Base-by-base conservation (phyloP, 345 rosid species). In the Eucalyptus pauciflora region DNA sequence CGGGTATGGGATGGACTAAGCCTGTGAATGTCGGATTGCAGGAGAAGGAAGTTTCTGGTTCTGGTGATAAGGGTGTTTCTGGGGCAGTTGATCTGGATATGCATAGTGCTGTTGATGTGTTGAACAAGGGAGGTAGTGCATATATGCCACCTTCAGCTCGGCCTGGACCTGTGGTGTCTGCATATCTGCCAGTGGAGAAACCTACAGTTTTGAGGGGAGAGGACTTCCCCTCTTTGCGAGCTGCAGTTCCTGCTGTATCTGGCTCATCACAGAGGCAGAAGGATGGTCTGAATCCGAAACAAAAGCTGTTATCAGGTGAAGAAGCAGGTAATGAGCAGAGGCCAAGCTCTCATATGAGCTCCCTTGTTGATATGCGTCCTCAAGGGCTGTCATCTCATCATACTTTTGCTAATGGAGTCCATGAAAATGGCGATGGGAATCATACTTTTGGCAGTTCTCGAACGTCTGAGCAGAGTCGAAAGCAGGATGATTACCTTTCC, bases 211-310 rank as follows among this genome's bases (percentile, higher is more conserved):
- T 97, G 94, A 96, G 95, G 92, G 98, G 99, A 52, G 99, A 98
- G 90, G 99, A 98, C 91, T 98, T 98, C 87, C 99, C 99, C 27
- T 96, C 99, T 4, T 92, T 98, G 90, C 93, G 89, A 90, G 99
- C 99, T 58, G 92, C 96, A 49, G 87, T 98, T 86, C 96, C 99
- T 88, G 89, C 92, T 88, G 88, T 89, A 27, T 89, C 94, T 76
- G 94, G 92, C 46, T 86, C 93, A 45, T 95, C 93, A 50, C 96
- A 94, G 93, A 97, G 96, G 92, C 99, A 94, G 83, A 98, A 93
- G 86, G 99, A 97, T 88, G 94, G 94, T 90, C 69, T 91, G 86
- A 93, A 85, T 94, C 94, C 92, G 91, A 98, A 96, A 69, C 94
- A 92, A 92, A 96, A 96, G 95, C 98, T 92, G 90, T 79, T 88